A percentile compares a stretch with the other conserved stretches of the same genome.
These are phyloP conservation scores for Loxodes magnus DNA, from an alignment of 73 alveolate species.

Conservation along the genomic window DNA sequence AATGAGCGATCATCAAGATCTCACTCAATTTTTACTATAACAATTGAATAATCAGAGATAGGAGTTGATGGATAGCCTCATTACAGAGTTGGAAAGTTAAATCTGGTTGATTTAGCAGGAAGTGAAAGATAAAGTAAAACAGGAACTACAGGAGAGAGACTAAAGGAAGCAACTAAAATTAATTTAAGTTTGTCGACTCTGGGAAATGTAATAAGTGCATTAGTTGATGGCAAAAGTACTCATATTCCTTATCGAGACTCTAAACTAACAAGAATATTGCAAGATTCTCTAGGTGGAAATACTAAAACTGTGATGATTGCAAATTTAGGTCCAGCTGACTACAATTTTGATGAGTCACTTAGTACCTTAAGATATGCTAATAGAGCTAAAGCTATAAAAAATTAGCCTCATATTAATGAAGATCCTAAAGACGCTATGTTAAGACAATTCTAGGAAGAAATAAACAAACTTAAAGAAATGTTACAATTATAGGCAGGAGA, in stretches of 20 bases:
- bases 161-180: constrained; percentile 92
- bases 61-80: constrained; percentile 71
- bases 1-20: constrained; percentile 73
- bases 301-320: constrained; percentile 98
- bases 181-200: constrained; percentile 80
- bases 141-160: constrained; percentile 83
- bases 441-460: constrained; percentile 86
- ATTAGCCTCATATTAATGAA: constrained; percentile 85
- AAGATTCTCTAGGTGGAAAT: constrained; percentile 98
- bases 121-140: constrained; percentile 81
- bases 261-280: constrained; percentile 82
- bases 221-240: constrained; percentile 82
- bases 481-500: constrained; percentile 46
- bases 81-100: constrained; percentile 80
- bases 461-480: constrained; percentile 48
- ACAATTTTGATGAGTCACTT: constrained; percentile 89
- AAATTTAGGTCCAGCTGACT: constrained; percentile 87
- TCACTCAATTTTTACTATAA: constrained; percentile 74
- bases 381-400: constrained; percentile 86
- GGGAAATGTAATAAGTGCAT: constrained; percentile 87
- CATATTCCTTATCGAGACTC: constrained; percentile 97
- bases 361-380: constrained; percentile 91
- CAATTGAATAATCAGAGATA: constrained; percentile 66
- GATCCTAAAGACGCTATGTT: constrained; percentile 96
- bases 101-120: constrained; percentile 94